Base-by-base conservation (phyloP, 306 rosid species). In the Quercus rubra region DNA sequence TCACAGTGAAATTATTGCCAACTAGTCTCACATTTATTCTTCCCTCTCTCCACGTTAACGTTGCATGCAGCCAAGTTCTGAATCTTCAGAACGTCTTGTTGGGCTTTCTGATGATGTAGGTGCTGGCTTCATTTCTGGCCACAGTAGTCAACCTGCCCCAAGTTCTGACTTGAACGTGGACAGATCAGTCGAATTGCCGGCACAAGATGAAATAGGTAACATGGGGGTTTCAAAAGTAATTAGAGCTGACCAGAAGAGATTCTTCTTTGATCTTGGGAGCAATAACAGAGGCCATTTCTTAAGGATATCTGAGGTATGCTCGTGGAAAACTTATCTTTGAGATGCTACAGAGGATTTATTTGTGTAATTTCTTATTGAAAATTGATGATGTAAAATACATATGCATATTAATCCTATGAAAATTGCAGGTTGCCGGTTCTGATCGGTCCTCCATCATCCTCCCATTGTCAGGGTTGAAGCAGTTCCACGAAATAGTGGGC, bases 101-200 rank as follows among this genome's bases (percentile, higher is more conserved):
- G 98, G 99, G 81, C 99, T 96, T 83, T 93, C 99, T 30, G 99
- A 96, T 80, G 99, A 96, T 77, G 99, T 96, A 80, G 99, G 99
- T 4, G 98, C 98, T 78, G 99, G 99, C 80, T 96, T 96, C 90
- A 96, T 96, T 80, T 89, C 99, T 67, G 98, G 99, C 67, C 97
- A 92, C 74, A 87, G 93, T 81, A 92, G 83, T 88, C 97, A 96
- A 81, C 89, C 96, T 74, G 87, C 90, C 31, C 81, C 97, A 31
- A 85, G 91, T 80, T 87, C 99, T 74, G 99, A 96, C 81, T 84
- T 91, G 89, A 95, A 89, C 78, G 93, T 83, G 66, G 97, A 96
- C 61, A 89, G 97, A 68, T 87, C 96, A 67, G 96, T 91, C 30
- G 98, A 93, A 63, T 88, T 91, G 85, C 93, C 94, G 6, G 90